Evolutionary conservation across 2,329 filamentous ascomycete genomes (phyloP).

Genomic region (Ophiostoma montium): DNA sequence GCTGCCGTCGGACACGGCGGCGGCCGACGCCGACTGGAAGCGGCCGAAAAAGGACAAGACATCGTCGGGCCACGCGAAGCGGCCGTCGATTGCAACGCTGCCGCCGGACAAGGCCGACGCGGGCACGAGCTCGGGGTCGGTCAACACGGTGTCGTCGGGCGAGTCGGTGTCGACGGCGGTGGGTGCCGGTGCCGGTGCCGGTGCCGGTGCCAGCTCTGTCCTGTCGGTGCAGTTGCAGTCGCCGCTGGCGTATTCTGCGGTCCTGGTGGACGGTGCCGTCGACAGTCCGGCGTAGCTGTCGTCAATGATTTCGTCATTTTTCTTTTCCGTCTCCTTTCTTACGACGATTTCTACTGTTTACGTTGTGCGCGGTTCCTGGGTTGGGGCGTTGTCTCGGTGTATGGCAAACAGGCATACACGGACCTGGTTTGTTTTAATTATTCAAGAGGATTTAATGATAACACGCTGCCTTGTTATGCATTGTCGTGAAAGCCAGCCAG

Average conservation of each 20-base stretch:
- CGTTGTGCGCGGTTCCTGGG: background rate
- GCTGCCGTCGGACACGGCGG: background rate
- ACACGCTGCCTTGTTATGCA: too few relatives aligned
- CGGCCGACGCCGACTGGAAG: background rate
- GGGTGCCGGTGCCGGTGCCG: background rate
- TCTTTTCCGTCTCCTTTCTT: background rate
- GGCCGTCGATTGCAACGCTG: background rate
- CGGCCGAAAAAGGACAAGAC: background rate
- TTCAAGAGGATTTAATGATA: too few relatives aligned
- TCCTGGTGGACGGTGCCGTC: background rate
- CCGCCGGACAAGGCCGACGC: background rate
- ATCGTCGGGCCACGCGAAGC: background rate
- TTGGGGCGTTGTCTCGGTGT: too few relatives aligned
- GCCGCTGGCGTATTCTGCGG: background rate
- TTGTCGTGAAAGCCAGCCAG: too few relatives aligned
- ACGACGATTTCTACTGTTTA: background rate
- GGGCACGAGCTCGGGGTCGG: constrained; percentile 1
- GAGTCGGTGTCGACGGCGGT: background rate
- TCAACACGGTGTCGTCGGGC: constrained; percentile 1
- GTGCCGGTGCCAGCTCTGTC: background rate
- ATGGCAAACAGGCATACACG: too few relatives aligned
- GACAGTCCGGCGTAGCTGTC: background rate
- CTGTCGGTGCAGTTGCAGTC: background rate
- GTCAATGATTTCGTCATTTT: background rate
- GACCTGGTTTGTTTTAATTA: too few relatives aligned